Percentiles rank a stretch among this genome's conserved stretches.
Conservation (phyloP, 345 rosid species). For the Eucalyptus erythrocorys region DNA sequence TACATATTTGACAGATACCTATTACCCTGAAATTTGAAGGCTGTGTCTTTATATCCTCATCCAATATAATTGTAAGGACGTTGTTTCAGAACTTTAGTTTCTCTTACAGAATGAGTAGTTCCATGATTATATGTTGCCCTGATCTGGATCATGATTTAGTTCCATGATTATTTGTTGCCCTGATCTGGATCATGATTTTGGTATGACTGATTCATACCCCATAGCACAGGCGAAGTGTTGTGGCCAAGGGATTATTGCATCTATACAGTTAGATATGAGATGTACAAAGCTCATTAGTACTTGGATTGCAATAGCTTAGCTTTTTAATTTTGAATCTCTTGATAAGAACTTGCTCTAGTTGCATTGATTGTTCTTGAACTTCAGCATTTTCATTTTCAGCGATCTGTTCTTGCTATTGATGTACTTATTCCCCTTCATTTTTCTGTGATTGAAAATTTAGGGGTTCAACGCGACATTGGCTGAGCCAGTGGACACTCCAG, state of each 20-base stretch:
- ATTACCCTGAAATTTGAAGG: background rate
- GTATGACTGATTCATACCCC: background rate
- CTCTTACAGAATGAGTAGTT: background rate
- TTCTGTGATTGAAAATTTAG: slow-evolving; percentile 15
- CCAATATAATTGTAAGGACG: background rate
- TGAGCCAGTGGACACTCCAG: slow-evolving; percentile 80
- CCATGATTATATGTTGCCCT: too few relatives aligned
- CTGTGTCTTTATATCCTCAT: background rate
- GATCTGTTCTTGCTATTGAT: background rate
- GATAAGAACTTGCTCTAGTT: background rate
- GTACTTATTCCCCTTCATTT: background rate
- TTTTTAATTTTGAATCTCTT: background rate
- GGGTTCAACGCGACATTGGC: slow-evolving; percentile 94
- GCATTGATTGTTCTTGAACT: background rate
- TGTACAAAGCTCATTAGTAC: background rate
- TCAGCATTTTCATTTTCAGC: background rate
- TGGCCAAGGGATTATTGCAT: background rate
- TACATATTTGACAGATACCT: background rate
- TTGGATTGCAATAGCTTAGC: background rate
- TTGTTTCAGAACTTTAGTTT: background rate
- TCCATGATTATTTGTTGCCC: background rate
- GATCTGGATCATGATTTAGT: too few relatives aligned
- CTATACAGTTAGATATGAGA: background rate
- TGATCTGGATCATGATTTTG: background rate
- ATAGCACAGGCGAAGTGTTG: background rate